These are phyloP conservation scores for Tricholoma sp. DNA, from an alignment of 768 basidiomycete species.

Conservation along the genomic window DNA sequence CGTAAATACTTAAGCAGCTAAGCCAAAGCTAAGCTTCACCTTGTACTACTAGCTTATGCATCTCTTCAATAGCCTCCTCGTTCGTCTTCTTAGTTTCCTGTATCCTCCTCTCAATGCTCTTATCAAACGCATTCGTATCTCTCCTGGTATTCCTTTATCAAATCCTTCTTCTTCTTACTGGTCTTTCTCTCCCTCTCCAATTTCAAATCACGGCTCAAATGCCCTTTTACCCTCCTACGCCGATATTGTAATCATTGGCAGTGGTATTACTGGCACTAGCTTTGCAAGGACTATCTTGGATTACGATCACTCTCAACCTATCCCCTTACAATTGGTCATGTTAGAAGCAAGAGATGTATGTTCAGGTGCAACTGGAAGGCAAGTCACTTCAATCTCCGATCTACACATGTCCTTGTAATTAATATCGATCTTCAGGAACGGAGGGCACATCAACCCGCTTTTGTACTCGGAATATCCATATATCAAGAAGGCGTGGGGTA, in stretches of 20 bases:
- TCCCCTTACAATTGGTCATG: conserved; percentile 50
- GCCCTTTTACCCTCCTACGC: conserved; percentile 37
- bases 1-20: too few species aligned
- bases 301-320: conserved; percentile 14
- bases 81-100: conserved; percentile 16
- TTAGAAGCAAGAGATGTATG: conserved; percentile 79
- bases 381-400: conserved; percentile 9
- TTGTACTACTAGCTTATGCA: not conserved
- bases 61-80: conserved; percentile 12
- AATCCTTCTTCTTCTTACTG: conserved; percentile 61
- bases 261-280: conserved; percentile 70
- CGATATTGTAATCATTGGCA: conserved; percentile 71
- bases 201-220: conserved; percentile 31
- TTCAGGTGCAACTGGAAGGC: conserved; percentile 73
- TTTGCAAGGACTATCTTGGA: conserved; percentile 52
- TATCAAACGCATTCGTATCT: conserved; percentile 22
- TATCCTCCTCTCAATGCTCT: conserved; percentile 19
- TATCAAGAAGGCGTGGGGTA: conserved; percentile 43
- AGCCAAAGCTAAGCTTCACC: too few species aligned
- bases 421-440: conserved; percentile 43
- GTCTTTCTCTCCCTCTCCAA: conserved; percentile 48
- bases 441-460: conserved; percentile 61
- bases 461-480: conserved; percentile 53
- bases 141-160: conserved; percentile 54
- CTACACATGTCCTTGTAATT: not conserved